A percentile compares a stretch with the other conserved stretches of the same genome.
Conservation (phyloP, 2,329 filamentous ascomycete species). For the Aspergillus brunneoviolaceus region DNA sequence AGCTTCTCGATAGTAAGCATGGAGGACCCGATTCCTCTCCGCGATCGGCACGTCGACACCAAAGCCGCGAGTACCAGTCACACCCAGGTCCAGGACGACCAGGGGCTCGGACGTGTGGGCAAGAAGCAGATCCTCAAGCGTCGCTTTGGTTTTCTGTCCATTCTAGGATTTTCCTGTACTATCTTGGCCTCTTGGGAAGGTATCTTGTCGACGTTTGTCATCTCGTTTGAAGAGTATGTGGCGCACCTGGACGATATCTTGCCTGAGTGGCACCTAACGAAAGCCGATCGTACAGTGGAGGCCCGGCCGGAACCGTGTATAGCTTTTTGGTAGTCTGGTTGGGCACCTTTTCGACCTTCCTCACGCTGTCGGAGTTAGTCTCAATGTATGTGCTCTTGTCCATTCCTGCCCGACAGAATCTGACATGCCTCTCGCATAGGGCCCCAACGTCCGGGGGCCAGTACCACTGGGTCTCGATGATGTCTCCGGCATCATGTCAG, state of each 20-base stretch:
- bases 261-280: not conserved
- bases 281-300: not conserved
- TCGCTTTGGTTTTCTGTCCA: slow-evolving; percentile 5
- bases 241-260: no score
- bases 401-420: no score
- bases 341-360: slow-evolving; percentile 2
- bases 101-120: slow-evolving; percentile 2
- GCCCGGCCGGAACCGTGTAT: slow-evolving; percentile 3
- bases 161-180: slow-evolving; percentile 1
- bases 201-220: not conserved
- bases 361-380: slow-evolving; percentile 2
- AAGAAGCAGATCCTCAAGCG: slow-evolving; percentile 7
- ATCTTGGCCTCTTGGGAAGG: slow-evolving; percentile 5
- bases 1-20: not conserved
- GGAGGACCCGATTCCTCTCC: not conserved
- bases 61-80: slow-evolving; percentile 1
- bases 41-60: not conserved
- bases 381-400: not conserved
- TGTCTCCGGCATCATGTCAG: slow-evolving; percentile 1
- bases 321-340: slow-evolving; percentile 3
- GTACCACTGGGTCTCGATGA: slow-evolving; percentile 5
- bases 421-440: not conserved
- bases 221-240: slow-evolving; percentile 2
- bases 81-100: not conserved
- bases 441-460: slow-evolving; percentile 1